Evolutionary conservation across 352 stramenopile species (phyloP), one percentile per base, ranked within the genome.

Genomic region (Blastocystis sp.): DNA sequence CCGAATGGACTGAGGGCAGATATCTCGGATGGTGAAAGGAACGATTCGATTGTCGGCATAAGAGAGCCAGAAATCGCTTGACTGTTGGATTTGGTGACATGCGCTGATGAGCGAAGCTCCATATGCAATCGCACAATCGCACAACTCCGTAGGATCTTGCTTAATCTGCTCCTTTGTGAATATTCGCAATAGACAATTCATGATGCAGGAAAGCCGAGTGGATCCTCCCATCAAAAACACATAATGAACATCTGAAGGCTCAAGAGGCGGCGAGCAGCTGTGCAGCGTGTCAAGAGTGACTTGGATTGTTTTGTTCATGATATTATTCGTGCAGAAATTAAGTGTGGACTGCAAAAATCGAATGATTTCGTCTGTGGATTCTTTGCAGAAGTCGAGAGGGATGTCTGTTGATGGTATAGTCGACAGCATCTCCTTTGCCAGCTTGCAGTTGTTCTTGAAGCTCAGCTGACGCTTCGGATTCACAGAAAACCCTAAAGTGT

Each of bases 171-270:
- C 34, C 15, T n/a, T 26, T 34, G 4, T 13, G 43, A 84, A 84
- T 11, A 84, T 4, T n/a, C 2, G 64, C 37, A 15, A 4, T 18
- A 84, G 37, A 15, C 47, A 15, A 15, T 47, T 37, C 13, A 18
- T 18, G 29, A 84, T 55, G 13, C 4, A 47, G 6, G 1, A 4
- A 37, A 84, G 53, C 0, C 54, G 34, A 34, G 43, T 84, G 2
- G 73, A 84, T 43, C 73, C 73, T n/a, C 73, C 73, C 53, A 54
- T 64, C 73, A 84, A n/a, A 47, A 84, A 84, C n/a, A 84, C 73
- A 23, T n/a, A 54, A 23, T 84, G 53, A 15, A 84, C 53, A 20
- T 84, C 73, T 13, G 29, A 20, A 11, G 50, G 15, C 5, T n/a
- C 43, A 11, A 68, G 20, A 3, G 47, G 73, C 3, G 73, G 50